Base-by-base conservation (phyloP, 306 rosid genomes). In the Vigna radiata region DNA sequence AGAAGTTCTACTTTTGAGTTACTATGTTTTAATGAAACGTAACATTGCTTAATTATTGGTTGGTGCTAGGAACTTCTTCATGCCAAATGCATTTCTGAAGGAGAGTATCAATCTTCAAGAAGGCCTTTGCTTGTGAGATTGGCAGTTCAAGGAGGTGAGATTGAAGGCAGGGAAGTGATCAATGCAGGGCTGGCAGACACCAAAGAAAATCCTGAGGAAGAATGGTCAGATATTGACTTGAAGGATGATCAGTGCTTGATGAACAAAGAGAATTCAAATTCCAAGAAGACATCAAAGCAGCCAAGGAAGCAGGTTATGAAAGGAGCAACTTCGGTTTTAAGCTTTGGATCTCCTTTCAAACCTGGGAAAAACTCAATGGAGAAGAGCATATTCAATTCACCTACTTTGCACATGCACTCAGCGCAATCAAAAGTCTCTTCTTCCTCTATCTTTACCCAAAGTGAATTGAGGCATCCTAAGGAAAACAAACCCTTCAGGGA, bases 191-290 rank as follows among this genome's bases (percentile, higher is more conserved):
- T 75, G 0, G 82, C 83, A 33, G 86, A 79, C n/a, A 29, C 54
- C 1, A 84, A 75, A 64, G 88, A 85, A 70, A 81, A 71, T 73
- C 12, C 82, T 19, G 94, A 88, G 5, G 98, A 93, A 73, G 88
- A 89, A 50, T 93, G 98, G 97, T 93, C 96, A 0, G 89, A 84
- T 4, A 93, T 93, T 68, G 98, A 93, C 81, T 85, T 93, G 74
- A 88, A 89, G 85, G 98, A 93, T 47, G 98, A 93, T 12, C 76
- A 83, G 12, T 71, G 73, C 56, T 50, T 84, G 54, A 44, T 65
- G 48, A 85, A 70, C 77, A 88, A 91, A 80, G 89, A 86, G 74
- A 85, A 77, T 36, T 81, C 88, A 0, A 90, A 83, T 77, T 87
- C 90, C 2, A 89, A 86, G 72, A 86, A 69, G 68, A 89, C 75